These are phyloP conservation scores for Lactarius indigo DNA, from an alignment of 768 basidiomycete genomes.

Conservation along the genomic window DNA sequence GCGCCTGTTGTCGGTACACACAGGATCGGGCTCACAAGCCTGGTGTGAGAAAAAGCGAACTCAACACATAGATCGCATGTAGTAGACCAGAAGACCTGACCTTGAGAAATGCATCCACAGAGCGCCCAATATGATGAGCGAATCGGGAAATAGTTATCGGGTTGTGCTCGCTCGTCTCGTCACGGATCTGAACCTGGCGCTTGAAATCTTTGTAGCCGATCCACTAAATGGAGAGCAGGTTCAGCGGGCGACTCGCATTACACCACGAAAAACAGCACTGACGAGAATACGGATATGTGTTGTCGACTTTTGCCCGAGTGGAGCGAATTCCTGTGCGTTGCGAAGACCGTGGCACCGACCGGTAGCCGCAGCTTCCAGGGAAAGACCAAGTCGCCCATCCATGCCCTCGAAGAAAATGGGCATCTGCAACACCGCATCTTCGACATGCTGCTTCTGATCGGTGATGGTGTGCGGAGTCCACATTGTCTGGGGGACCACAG, in stretches of 20 bases:
- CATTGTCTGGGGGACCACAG: conserved; percentile 15
- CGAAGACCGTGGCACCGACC: conserved; percentile 7
- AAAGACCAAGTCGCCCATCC: conserved; percentile 9
- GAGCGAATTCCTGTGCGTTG: background rate
- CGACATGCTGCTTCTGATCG: conserved; percentile 8
- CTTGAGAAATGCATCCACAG: conserved; percentile 12
- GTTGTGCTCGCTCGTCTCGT: conserved; percentile 10
- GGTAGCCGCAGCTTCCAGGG: conserved; percentile 1
- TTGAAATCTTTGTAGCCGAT: conserved; percentile 14
- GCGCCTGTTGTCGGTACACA: background rate
- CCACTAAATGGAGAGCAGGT: background rate
- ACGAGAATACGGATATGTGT: conserved; percentile 13
- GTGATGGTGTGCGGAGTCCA: conserved; percentile 1
- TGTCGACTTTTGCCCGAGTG: conserved; percentile 1
- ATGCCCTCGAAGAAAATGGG: conserved; percentile 12
- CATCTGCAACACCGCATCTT: conserved; percentile 5
- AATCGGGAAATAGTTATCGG: conserved; percentile 4
- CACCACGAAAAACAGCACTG: background rate
- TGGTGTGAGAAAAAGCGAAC: background rate
- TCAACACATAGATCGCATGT: background rate
- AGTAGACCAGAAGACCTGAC: background rate
- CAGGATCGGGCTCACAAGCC: background rate
- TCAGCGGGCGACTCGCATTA: background rate
- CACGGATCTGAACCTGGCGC: conserved; percentile 12
- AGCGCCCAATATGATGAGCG: conserved; percentile 8